Base-by-base conservation (phyloP, 2,329 filamentous ascomycete species). In the Penicillium sp. region DNA sequence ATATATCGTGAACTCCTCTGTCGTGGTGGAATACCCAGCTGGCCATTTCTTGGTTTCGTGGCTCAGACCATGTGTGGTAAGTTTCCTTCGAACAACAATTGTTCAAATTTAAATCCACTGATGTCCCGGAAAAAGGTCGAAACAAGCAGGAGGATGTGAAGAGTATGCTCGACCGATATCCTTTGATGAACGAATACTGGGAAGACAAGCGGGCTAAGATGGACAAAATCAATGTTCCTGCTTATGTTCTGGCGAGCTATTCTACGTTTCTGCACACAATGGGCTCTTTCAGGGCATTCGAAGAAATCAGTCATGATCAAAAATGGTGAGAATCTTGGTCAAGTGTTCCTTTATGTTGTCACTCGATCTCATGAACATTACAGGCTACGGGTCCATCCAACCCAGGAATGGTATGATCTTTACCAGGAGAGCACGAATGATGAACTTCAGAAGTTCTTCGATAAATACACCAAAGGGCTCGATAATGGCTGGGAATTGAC, bases 111-210 rank as follows among this genome's bases (percentile, higher is more conserved):
- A 24, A 13, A 29, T 4, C 13, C 27, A 24, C 16, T 44, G 8
- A 46, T 62, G 63, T n/a, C 8, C 22, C 14, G 26, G 54, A 11
- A 44, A 55, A 26, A 35, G 31, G 31, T 35, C 31, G 31, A 14
- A 35, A 16, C 4, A 1, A 16, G 52, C 29, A 29, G 58, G 63
- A 35, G 54, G 66, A 49, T 21, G 58, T 29, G 54, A 37, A 3
- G 57, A 39, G 31, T 4, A 66, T 67, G 65, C 22, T 62, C 3
- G 14, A 49, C 14, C 54, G 57, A 26, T 50, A 59, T 37, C 63
- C 65, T 1, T 42, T 65, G 9, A 54, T 53, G 31, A 60, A 71
- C 29, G 53, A 60, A 16, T 66, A 64, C 54, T 66, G 66, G 70
- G 57, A 62, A 16, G 56, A 59, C 46, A 70, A 68, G 26, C 24